Conservation (phyloP, 2,329 filamentous ascomycete species). For the Bipolaris gigantea region DNA sequence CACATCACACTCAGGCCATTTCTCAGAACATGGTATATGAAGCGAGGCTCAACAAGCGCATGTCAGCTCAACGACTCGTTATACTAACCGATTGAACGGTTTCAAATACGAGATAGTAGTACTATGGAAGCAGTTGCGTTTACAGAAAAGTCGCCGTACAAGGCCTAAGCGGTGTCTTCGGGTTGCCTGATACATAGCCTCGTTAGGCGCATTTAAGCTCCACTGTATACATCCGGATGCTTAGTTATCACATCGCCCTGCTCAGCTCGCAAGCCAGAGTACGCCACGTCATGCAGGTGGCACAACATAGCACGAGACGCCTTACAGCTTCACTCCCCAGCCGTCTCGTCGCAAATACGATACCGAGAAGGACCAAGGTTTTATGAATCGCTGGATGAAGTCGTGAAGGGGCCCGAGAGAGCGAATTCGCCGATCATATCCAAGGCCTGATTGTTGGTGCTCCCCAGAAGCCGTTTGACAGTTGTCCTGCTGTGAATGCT, state of each 20-base stretch:
- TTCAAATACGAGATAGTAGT: neutral
- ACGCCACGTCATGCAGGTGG: conserved; percentile 11
- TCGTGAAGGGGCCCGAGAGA: neutral
- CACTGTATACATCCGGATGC: neutral
- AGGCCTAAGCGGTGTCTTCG: neutral
- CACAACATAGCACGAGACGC: conserved; percentile 1
- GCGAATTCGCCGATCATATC: conserved; percentile 2
- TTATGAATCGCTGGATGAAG: neutral
- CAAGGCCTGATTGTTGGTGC: neutral
- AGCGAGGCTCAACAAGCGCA: conserved; percentile 12
- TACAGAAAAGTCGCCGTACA: neutral
- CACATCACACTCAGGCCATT: conserved; percentile 8
- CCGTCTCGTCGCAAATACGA: conserved; percentile 4
- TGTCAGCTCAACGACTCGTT: neutral
- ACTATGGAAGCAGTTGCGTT: neutral
- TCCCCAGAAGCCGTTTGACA: conserved; percentile 11
- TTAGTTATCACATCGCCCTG: neutral
- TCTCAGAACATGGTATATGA: conserved; percentile 19
- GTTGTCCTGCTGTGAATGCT: conserved; percentile 1
- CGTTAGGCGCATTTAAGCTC: conserved; percentile 1
- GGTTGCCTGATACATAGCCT: conserved; percentile 2
- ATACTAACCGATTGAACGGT: neutral
- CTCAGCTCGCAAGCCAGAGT: conserved; percentile 11
- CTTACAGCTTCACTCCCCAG: conserved; percentile 5
- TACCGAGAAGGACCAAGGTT: neutral